Evolutionary conservation across 495 filamentous ascomycete species (phyloP).

Genomic region (Aspergillus haitiensis): DNA sequence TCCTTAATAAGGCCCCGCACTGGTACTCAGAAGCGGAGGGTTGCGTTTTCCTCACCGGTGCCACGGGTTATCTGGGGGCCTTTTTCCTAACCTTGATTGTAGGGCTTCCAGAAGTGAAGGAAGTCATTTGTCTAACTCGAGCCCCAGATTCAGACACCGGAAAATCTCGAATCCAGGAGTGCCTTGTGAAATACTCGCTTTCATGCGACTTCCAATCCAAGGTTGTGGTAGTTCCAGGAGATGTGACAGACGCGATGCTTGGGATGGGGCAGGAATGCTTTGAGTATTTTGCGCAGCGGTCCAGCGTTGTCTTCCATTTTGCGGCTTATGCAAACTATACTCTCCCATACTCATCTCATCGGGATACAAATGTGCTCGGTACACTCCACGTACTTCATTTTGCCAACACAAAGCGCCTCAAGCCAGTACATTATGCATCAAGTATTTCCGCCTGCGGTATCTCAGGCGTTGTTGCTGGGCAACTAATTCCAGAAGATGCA

Average conservation of each 20-base stretch:
- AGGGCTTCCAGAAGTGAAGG: slow-evolving; percentile 12
- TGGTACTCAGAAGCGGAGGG: slow-evolving; percentile 17
- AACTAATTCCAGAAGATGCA: slow-evolving; percentile 13
- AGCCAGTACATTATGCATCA: slow-evolving; percentile 23
- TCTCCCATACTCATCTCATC: slow-evolving; percentile 20
- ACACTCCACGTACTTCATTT: slow-evolving; percentile 14
- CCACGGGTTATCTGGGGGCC: slow-evolving; percentile 17
- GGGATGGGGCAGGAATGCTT: slow-evolving; percentile 13
- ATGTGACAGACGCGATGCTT: slow-evolving; percentile 3
- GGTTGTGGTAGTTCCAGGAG: slow-evolving; percentile 12
- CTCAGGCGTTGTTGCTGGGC: neutral
- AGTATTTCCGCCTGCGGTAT: slow-evolving; percentile 20
- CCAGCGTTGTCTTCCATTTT: slow-evolving; percentile 25
- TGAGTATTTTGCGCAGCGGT: slow-evolving; percentile 11
- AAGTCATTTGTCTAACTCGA: slow-evolving; percentile 16
- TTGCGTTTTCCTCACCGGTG: slow-evolving; percentile 18
- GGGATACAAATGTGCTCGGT: slow-evolving; percentile 19
- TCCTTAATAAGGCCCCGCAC: neutral
- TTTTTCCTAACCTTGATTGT: slow-evolving; percentile 7
- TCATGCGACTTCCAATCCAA: neutral
- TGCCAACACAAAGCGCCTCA: slow-evolving; percentile 13
- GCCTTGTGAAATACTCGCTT: slow-evolving; percentile 5
- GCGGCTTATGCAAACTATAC: slow-evolving; percentile 19
- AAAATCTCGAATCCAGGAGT: neutral
- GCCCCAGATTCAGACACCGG: neutral